Evolutionary conservation across 352 stramenopile genomes (phyloP), one percentile per base, ranked within the genome.

Genomic region (Plasmopara halstedii): DNA sequence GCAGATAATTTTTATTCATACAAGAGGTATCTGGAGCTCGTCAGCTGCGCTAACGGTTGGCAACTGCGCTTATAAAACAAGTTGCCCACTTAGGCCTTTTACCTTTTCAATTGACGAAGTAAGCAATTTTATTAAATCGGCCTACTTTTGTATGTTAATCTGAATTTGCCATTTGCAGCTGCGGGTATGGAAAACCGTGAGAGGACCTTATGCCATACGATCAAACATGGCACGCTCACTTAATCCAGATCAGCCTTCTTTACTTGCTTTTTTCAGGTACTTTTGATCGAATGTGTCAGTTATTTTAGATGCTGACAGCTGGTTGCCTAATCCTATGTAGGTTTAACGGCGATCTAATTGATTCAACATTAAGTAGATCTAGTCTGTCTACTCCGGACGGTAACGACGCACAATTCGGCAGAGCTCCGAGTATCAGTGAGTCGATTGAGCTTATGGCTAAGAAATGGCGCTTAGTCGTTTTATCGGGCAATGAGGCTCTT

Each of bases 21-120:
- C 17, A 36, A 36, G 27, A 19, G 39, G 21, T 9, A 42, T 14
- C 11, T 64, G 56, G 45, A 29, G 42, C 4, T n/a, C 22, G n/a
- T 48, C 43, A 29, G 8, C 42, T 14, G 61, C 42, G 18, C 35
- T 84, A 32, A 33, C 65, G 2, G 17, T 84, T 43, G 72, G 72
- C 0, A 76, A 67, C 36, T 84, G 72, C 41, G 62, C 48, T 29
- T 50, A 52, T 18, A 50, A 21, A 4, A 47, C 67, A 2, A 21
- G 37, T 0, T 84, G 72, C 22, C 50, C 58, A 5, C 20, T 42
- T 4, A 75, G 64, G 27, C 38, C 58, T 6, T 78, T 84, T 29
- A 47, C 36, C 8, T 79, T 84, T 19, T 27, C 39, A 9, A 68
- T 84, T 23, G 63, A 70, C 37, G 69, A 84, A 64, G 72, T 84